Conservation (phyloP, 768 basidiomycete species). For the Hemileccinum rubropunctum region DNA sequence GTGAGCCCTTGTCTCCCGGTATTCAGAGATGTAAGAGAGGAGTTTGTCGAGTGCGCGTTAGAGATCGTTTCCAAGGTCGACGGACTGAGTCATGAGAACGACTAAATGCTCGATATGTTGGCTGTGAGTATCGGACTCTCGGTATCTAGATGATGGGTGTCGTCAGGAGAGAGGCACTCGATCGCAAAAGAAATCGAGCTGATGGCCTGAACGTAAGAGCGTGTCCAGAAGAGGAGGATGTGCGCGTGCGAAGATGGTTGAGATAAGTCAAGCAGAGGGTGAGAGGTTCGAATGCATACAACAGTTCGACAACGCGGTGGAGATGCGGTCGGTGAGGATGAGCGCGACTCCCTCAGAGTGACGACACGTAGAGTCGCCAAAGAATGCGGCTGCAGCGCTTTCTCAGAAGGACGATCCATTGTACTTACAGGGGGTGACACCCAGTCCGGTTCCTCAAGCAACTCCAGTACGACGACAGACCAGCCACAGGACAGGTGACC, state of each 20-base stretch:
- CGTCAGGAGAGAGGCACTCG: conserved; percentile 70
- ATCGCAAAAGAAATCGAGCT: conserved; percentile 56
- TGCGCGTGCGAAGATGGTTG: conserved; percentile 69
- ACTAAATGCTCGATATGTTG: conserved; percentile 79
- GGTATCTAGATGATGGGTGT: conserved; percentile 37
- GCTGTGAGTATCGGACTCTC: conserved; percentile 76
- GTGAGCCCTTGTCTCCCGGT: conserved; percentile 50
- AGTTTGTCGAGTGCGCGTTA: conserved; percentile 61
- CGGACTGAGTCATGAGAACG: conserved; percentile 85
- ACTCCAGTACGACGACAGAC: no score
- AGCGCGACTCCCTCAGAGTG: no score
- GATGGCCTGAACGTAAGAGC: conserved; percentile 46
- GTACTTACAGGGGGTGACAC: no score
- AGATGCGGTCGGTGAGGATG: conserved; percentile 36
- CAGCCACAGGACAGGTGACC: no score
- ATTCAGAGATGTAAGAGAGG: conserved; percentile 76
- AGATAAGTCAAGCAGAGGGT: conserved; percentile 53
- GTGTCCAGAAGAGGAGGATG: conserved; percentile 66
- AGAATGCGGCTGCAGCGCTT: no score
- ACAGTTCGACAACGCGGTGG: conserved; percentile 41
- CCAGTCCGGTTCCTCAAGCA: no score
- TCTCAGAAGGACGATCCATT: no score
- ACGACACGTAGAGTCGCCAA: no score
- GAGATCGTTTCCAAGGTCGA: conserved; percentile 61
- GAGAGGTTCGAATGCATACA: conserved; percentile 57